Base-by-base conservation (phyloP, 768 basidiomycete species). In the Collybia nuda region DNA sequence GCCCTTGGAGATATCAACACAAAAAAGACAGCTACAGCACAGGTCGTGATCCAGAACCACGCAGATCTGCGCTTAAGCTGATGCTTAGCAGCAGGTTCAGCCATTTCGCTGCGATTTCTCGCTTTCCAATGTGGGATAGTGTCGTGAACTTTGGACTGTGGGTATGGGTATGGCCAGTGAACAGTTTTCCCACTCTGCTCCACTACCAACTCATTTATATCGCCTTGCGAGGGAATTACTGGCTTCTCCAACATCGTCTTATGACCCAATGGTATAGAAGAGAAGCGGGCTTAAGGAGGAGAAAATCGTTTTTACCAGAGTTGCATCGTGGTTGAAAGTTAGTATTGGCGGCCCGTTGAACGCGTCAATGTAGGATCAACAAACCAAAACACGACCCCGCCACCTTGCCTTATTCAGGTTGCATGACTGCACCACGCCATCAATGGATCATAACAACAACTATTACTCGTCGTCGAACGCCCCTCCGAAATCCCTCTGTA, bases 31-130 rank as follows among this genome's bases (percentile, higher is more conserved):
- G 60, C 64, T 3, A 60, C 56, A 32, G 66, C 47, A 53, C 64
- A 63, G 14, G 63, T 61, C 29, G 60, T 42, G 37, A 62, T 22
- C 58, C 67, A 64, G 54, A 71, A 61, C 60, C 61, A 60, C 32
- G 55, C 47, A 14, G 59, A 56, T 53, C 52, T 66, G 46, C 58
- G 60, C 43, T 56, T 56, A 40, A 44, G 44, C 11, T 44, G 21
- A 44, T 53, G 46, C 57, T 50, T 24, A 17, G 5, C 22, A 9
- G 48, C 38, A 46, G 26, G 15, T 11, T 26, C 46, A 22, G 37
- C 15, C 49, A 51, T 43, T 19, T 48, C 35, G 7, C 11, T 23
- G 9, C 26, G 17, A 18, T 5, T 6, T 6, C 17, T 3, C 17
- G 43, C 22, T 26, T 46, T 50, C n/a, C 41, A 17, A 17, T 29